Base-by-base conservation (phyloP, 768 basidiomycete genomes). In the Termitomyces titanicus region DNA sequence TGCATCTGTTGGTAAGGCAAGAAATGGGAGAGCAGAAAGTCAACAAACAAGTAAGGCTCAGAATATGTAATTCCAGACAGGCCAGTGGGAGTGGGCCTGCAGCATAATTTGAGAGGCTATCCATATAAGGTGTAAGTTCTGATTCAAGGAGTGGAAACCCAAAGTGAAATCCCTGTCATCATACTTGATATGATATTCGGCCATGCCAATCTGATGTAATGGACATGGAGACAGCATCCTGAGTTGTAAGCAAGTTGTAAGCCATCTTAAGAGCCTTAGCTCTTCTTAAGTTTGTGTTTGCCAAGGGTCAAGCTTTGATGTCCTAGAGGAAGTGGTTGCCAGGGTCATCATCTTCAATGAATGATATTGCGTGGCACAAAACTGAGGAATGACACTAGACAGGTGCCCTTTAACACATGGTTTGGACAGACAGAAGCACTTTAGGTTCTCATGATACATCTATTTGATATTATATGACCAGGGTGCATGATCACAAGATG, bases 21-120 rank as follows among this genome's bases (percentile, higher is more conserved):
- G 17, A 6, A n/a, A 15, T 9, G 10, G 24, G 20, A 24, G 27
- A 9, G 18, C 20, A 13, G 43, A 31, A 33, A 34, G 27, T 20
- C 34, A 34, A 54, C 65, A 38, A 12, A 67, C 66, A 66, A 67
- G 52, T 67, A 65, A 35, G n/a, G n/a, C n/a, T n/a, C 29, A 9
- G 17, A 6, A 33, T 51, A 49, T 37, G 35, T 18, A 42, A 51
- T 51, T 51, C 18, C 39, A 42, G 10, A 18, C 48, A 35, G 47
- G 39, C 50, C 50, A 39, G 39, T 39, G 50, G 50, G 25, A 37
- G 18, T 20, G 12, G 25, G 13, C 47, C 39, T 51, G 39, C 50
- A 39, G 50, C 50, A 42, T 31, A 17, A 35, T 27, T 42, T 13
- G n/a, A n/a, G 17, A 44, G 17, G 25, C 15, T 22, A 18, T 25